phyloP scores from a whole-genome alignment of 257 asterid species.

The Solanum sitiens region DNA sequence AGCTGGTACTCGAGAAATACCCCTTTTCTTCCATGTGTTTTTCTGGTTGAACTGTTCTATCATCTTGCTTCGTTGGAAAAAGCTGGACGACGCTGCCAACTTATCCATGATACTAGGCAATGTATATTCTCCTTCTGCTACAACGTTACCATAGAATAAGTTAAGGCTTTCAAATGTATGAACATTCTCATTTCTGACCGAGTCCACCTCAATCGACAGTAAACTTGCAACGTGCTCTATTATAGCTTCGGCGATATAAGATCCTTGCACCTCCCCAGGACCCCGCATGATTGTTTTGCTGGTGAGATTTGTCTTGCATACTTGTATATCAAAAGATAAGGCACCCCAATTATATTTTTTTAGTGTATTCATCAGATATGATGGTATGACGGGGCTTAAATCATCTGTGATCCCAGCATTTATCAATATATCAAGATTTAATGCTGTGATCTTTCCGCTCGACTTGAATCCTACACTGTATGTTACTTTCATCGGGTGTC shows the following conservation, averaged over 20 bases:
- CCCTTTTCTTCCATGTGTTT: slow-evolving; percentile 48
- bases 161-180: slow-evolving; percentile 49
- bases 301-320: slow-evolving; percentile 58
- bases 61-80: slow-evolving; percentile 13
- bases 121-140: slow-evolving; percentile 40
- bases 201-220: slow-evolving; percentile 41
- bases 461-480: slow-evolving; percentile 61
- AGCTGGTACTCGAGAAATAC: slow-evolving; percentile 59
- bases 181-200: slow-evolving; percentile 29
- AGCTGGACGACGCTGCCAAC: slow-evolving; percentile 29
- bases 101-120: slow-evolving; percentile 49
- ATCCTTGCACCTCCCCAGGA: slow-evolving; percentile 70
- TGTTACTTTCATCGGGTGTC: slow-evolving; percentile 72
- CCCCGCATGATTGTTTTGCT: slow-evolving; percentile 70
- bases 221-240: slow-evolving; percentile 47
- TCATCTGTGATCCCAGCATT: slow-evolving; percentile 50
- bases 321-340: slow-evolving; percentile 44
- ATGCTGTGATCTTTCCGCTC: slow-evolving; percentile 60
- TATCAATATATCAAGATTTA: slow-evolving; percentile 51
- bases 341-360: slow-evolving; percentile 73
- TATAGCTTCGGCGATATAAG: slow-evolving; percentile 63
- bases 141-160: slow-evolving; percentile 26
- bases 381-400: slow-evolving; percentile 44
- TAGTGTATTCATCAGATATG: slow-evolving; percentile 14
- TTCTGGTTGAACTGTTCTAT: slow-evolving; percentile 30